Base-by-base conservation (phyloP, 2,329 filamentous ascomycete species). In the Davidsoniella eucalypti region DNA sequence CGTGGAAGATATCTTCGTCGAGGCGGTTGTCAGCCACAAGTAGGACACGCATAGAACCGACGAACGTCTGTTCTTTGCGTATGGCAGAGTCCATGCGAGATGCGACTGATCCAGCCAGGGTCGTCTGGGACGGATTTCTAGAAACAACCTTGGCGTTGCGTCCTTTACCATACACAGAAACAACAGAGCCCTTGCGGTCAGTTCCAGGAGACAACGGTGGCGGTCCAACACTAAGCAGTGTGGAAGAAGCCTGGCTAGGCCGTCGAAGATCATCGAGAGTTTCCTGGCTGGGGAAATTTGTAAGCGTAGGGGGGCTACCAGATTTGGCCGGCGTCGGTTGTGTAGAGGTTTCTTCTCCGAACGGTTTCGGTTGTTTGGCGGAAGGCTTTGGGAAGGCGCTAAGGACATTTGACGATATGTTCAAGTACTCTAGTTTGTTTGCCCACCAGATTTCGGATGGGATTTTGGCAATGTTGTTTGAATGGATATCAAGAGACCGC, bases 401-500 rank as follows among this genome's bases (percentile, higher is more conserved):
- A 17, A 98, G 71, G 5, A 96, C 82, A 58, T 98, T 98, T 9
- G 92, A 95, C 0, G 90, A 96, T 10, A 94, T 81, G 58, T 98
- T 98, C 53, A 98, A 74, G 0, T 83, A 90, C 64, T 96, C 88
- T 50, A 98, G 67, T 61, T 83, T 87, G 58, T 82, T 82, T 47
- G 90, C 90, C 71, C 86, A 90, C 92, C 92, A 98, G n/a, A 98
- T 74, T 61, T 98, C 92, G 60, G 85, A 78, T 2, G 92, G 92
- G 29, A 98, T 70, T 59, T 82, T 83, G 56, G 82, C 83, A 52
- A 98, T 75, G 60, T 96, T 98, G 68, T 96, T 98, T 60, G 92
- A 87, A 55, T 90, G 78, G 16, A 96, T 75, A 61, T 98, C 90
- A 39, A 98, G 71, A 55, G 87, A 82, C 49, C 80, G 82, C 54